A percentile compares a stretch with the other conserved stretches of the same genome.
phyloP scores from a whole-genome alignment of 1,284 basidiomycete genomes.

The Boletellus deceptivus region DNA sequence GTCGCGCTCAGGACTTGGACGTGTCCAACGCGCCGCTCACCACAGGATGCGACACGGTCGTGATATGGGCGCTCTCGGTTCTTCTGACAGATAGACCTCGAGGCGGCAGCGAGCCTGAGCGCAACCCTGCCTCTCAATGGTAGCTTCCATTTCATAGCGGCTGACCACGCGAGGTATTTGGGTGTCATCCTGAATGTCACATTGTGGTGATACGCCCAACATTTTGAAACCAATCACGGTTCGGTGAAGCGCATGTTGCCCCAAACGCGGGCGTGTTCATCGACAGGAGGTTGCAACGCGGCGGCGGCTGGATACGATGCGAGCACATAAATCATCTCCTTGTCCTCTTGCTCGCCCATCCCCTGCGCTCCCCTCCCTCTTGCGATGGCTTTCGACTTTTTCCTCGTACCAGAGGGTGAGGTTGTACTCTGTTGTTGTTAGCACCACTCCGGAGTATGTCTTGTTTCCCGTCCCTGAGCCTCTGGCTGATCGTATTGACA shows the following conservation, averaged over 20 bases:
- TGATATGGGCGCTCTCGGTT: not conserved
- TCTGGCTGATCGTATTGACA: not conserved
- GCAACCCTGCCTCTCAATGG: not conserved
- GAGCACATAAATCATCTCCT: constrained; percentile 2
- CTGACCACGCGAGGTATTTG: not conserved
- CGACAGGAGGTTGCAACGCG: constrained; percentile 5
- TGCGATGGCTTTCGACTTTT: not conserved
- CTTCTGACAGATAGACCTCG: constrained; percentile 1
- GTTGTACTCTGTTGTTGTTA: constrained; percentile 12
- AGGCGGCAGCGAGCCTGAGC: not conserved
- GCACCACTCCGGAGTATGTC: constrained; percentile 6
- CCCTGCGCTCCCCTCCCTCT: not conserved
- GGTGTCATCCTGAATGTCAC: constrained; percentile 1
- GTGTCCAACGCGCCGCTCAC: no score
- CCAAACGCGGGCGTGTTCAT: not conserved
- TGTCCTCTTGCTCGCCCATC: no score
- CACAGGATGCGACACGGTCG: not conserved
- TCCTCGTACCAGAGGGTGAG: constrained; percentile 8
- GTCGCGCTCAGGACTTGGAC: no score
- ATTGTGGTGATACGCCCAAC: constrained; percentile 8
- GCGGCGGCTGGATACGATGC: not conserved
- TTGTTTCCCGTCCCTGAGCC: no score
- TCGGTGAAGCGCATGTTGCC: not conserved
- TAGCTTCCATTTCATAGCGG: not conserved
- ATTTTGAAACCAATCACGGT: not conserved